A percentile compares a stretch with the other conserved stretches of the same genome.
Conservation (phyloP, 1,139 yeast species). For the Pichia sorboxylosa region DNA sequence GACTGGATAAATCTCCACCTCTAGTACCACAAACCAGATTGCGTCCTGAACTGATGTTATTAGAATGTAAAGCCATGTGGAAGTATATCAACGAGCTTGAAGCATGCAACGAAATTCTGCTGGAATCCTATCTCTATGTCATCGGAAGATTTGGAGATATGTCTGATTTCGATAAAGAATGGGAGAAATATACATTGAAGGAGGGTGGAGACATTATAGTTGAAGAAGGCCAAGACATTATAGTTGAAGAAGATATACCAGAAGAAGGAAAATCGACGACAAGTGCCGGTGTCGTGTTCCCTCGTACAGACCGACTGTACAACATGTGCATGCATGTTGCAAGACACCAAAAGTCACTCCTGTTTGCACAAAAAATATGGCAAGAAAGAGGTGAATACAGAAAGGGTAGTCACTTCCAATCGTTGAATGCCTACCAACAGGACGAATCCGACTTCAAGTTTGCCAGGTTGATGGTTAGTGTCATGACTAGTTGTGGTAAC, state of each 20-base stretch:
- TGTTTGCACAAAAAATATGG: constrained; percentile 61
- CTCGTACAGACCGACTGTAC: constrained; percentile 43
- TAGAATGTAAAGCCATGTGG: constrained; percentile 76
- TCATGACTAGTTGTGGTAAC: constrained; percentile 40
- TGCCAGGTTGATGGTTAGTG: constrained; percentile 51
- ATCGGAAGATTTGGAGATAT: constrained; percentile 36
- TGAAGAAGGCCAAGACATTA: constrained; percentile 8
- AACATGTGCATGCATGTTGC: constrained; percentile 59
- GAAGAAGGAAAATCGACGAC: constrained; percentile 19
- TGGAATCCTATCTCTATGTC: constrained; percentile 44
- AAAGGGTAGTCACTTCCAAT: constrained; percentile 37
- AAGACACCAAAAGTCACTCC: constrained; percentile 37
- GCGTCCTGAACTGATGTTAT: constrained; percentile 34
- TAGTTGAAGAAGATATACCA: constrained; percentile 23
- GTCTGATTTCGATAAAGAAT: constrained; percentile 41
- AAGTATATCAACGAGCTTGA: constrained; percentile 35
- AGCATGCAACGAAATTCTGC: constrained; percentile 30
- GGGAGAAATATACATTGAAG: constrained; percentile 35
- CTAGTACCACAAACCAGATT: constrained; percentile 44
- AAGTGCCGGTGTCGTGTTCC: constrained; percentile 12
- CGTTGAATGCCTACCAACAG: constrained; percentile 29
- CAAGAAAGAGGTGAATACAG: constrained; percentile 66
- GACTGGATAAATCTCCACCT: constrained; percentile 50
- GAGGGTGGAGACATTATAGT: constrained; percentile 14
- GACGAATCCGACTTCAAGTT: constrained; percentile 51